A percentile compares a stretch with the other conserved stretches of the same genome.
phyloP scores from a whole-genome alignment of 805 yeast species.

The Myxozyma lipomycoides region DNA sequence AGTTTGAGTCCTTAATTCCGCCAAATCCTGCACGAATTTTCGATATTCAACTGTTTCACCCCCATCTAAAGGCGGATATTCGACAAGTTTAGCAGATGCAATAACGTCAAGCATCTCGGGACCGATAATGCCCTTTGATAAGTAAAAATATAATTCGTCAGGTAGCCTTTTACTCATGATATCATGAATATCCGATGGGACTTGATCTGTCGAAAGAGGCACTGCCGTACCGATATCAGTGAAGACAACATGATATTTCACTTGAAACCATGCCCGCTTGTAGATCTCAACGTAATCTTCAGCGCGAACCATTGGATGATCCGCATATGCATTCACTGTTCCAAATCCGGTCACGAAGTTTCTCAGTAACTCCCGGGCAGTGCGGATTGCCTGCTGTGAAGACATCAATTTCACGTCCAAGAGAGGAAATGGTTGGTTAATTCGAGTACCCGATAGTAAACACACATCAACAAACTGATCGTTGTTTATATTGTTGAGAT shows the following conservation, averaged over 20 bases:
- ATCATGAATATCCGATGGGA: conserved; percentile 79
- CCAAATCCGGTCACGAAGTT: conserved; percentile 34
- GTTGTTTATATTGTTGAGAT: conserved; percentile 52
- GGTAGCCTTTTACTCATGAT: conserved; percentile 81
- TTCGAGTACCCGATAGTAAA: conserved; percentile 71
- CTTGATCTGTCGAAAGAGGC: conserved; percentile 47
- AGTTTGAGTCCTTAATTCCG: conserved; percentile 53
- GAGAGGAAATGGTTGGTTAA: conserved; percentile 64
- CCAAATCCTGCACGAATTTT: conserved; percentile 42
- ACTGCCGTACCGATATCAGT: conserved; percentile 65
- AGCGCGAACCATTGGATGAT: conserved; percentile 15
- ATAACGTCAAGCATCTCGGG: conserved; percentile 63
- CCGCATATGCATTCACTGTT: conserved; percentile 30
- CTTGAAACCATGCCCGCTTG: conserved; percentile 63
- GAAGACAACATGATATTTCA: conserved; percentile 71
- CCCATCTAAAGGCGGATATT: conserved; percentile 23
- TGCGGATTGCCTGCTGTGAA: conserved; percentile 21
- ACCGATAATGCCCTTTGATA: conserved; percentile 69
- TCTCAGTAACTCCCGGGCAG: conserved; percentile 34
- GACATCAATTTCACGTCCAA: conserved; percentile 31
- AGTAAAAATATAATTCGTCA: conserved; percentile 77
- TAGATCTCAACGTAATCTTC: conserved; percentile 44
- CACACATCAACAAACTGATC: conserved; percentile 72
- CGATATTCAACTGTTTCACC: conserved; percentile 55
- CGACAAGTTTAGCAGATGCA: conserved; percentile 47